Evolutionary conservation across 1,139 yeast genomes (phyloP).

Genomic region (Meyerozyma elateridarum): DNA sequence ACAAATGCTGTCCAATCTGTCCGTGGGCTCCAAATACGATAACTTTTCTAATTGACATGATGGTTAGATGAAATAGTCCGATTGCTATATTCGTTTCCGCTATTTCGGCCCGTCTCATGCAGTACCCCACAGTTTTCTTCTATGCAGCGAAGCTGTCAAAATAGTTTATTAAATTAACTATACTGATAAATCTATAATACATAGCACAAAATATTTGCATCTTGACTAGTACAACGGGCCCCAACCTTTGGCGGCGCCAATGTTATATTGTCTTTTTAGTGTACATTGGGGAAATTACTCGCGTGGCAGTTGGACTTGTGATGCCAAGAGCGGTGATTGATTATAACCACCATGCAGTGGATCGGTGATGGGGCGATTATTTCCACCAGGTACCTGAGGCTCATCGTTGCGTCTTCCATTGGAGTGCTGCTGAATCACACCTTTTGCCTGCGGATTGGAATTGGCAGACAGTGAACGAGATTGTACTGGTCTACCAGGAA

Average conservation of each 20-base stretch:
- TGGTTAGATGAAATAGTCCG: too few species aligned
- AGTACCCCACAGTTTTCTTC: too few species aligned
- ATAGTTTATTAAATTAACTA: too few species aligned
- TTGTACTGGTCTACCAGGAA: background rate
- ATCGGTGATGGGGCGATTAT: slow-evolving; percentile 1
- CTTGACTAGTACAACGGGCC: background rate
- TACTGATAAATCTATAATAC: slow-evolving; percentile 3
- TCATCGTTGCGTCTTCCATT: slow-evolving; percentile 3
- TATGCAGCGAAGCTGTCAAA: too few species aligned
- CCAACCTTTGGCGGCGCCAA: background rate
- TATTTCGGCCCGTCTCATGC: too few species aligned
- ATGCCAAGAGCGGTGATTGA: slow-evolving; percentile 2
- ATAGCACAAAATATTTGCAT: slow-evolving; percentile 3
- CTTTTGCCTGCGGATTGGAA: background rate
- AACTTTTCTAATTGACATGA: slow-evolving; percentile 5
- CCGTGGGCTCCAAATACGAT: slow-evolving; percentile 61
- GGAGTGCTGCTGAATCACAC: background rate
- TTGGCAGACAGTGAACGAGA: slow-evolving; percentile 1
- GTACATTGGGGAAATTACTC: slow-evolving; percentile 3
- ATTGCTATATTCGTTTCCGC: too few species aligned
- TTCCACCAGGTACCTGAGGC: background rate
- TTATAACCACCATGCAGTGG: too few species aligned
- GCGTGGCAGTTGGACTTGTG: slow-evolving; percentile 3
- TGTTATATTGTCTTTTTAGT: slow-evolving; percentile 1
- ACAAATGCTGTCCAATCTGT: slow-evolving; percentile 43